These are phyloP conservation scores for Sporothrix inflata DNA, from an alignment of 2,329 filamentous ascomycete genomes.

Conservation along the genomic window DNA sequence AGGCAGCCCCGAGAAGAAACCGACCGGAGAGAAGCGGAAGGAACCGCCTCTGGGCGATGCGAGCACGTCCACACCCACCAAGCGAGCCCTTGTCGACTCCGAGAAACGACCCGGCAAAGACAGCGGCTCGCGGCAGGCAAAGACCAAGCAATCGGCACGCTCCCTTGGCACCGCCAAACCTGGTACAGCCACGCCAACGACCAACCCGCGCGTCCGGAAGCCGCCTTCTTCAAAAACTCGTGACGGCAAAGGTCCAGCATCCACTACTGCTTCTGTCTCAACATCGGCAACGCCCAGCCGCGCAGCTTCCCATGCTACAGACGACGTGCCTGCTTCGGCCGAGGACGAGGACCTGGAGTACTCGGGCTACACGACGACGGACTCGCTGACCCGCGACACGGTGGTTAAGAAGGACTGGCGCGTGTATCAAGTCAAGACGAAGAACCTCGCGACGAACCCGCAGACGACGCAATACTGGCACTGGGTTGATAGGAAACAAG, in stretches of 20 bases:
- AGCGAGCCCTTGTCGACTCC: neutral
- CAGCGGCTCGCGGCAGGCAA: neutral
- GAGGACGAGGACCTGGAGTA: slow-evolving; percentile 47
- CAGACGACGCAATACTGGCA: slow-evolving; percentile 61
- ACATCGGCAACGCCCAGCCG: neutral
- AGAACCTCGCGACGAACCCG: slow-evolving; percentile 50
- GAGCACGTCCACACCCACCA: slow-evolving; percentile 13
- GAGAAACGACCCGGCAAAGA: slow-evolving; percentile 10
- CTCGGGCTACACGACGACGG: slow-evolving; percentile 55
- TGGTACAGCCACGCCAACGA: neutral
- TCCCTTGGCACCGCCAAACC: neutral
- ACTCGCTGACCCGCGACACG: slow-evolving; percentile 53
- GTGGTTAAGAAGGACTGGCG: slow-evolving; percentile 55
- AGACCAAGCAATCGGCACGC: neutral
- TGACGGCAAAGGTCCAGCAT: neutral
- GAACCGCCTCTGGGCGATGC: neutral
- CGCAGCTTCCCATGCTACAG: neutral
- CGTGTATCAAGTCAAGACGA: slow-evolving; percentile 56
- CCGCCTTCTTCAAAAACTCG: neutral
- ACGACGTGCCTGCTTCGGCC: neutral
- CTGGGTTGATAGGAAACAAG: slow-evolving; percentile 44
- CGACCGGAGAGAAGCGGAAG: slow-evolving; percentile 28
- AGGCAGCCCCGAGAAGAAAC: neutral
- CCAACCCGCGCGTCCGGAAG: neutral
- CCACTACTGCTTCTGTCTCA: neutral